These are phyloP conservation scores for Citeromyces hawaiiensis DNA, from an alignment of 1,139 yeast species.

Conservation along the genomic window DNA sequence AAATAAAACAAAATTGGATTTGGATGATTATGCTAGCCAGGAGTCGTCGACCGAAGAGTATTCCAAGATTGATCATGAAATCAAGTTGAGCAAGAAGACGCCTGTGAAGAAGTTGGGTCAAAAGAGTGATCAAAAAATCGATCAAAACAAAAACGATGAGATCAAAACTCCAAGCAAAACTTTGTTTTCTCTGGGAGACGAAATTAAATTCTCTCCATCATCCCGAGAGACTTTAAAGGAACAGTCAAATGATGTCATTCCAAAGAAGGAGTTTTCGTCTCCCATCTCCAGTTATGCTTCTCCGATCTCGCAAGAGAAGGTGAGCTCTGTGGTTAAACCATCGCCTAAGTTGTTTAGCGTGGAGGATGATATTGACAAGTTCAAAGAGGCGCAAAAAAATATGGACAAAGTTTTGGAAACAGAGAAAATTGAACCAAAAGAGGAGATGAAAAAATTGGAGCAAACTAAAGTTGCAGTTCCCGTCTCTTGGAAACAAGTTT, in stretches of 20 bases:
- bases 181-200: background rate
- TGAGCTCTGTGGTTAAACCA: background rate
- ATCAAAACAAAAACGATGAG: background rate
- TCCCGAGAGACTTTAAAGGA: background rate
- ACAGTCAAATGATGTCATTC: background rate
- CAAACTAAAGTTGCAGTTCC: constrained; percentile 7
- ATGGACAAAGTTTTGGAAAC: constrained; percentile 10
- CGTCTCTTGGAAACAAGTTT: constrained; percentile 1
- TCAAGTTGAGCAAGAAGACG: background rate
- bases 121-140: background rate
- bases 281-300: background rate
- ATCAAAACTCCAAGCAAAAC: background rate
- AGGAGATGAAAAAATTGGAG: constrained; percentile 10
- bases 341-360: constrained; percentile 4
- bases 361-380: constrained; percentile 3
- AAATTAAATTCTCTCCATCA: background rate
- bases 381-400: constrained; percentile 3
- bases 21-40: background rate
- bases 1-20: background rate
- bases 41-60: background rate
- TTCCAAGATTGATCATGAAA: background rate
- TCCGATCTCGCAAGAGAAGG: background rate
- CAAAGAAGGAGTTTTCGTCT: background rate
- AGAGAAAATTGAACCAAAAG: constrained; percentile 11
- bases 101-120: background rate